phyloP scores from a whole-genome alignment of 129 eudicot species.

The Escallonia rubra region DNA sequence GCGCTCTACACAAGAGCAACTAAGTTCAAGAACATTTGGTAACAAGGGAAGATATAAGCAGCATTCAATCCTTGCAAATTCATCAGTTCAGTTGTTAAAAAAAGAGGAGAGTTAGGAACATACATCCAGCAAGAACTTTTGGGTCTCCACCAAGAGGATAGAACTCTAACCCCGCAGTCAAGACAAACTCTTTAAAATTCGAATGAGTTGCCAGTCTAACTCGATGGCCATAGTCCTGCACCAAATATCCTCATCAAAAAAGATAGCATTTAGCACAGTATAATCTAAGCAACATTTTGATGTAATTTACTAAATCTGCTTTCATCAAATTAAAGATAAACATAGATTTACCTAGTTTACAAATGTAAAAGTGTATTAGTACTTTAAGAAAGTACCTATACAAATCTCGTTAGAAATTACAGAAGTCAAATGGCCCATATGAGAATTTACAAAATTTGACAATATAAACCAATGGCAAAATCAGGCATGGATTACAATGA shows the following conservation, averaged over 20 bases:
- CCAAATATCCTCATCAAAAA: constrained; percentile 14
- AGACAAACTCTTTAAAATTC: constrained; percentile 90
- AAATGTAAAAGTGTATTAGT: too few relatives aligned
- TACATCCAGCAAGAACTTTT: constrained; percentile 95
- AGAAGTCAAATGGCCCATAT: not conserved
- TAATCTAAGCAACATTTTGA: not conserved
- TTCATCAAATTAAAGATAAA: not conserved
- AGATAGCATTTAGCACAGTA: not conserved
- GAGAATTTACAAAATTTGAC: too few relatives aligned
- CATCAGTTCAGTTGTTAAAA: constrained; percentile 9
- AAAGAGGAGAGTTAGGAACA: constrained; percentile 28
- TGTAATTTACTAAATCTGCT: not conserved
- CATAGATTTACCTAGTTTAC: too few relatives aligned
- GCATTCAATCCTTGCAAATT: constrained; percentile 1
- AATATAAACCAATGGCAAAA: too few relatives aligned
- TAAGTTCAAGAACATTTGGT: constrained; percentile 1
- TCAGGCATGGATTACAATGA: too few relatives aligned
- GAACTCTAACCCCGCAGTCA: constrained; percentile 97
- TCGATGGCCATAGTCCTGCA: constrained; percentile 98
- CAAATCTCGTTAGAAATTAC: not conserved
- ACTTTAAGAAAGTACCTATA: not conserved
- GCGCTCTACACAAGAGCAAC: not conserved
- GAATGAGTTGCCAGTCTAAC: constrained; percentile 97
- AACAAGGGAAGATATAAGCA: not conserved
- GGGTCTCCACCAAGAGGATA: constrained; percentile 99